Evolutionary conservation across 805 yeast genomes (phyloP).

Genomic region (Kodamaea jinghongensis): DNA sequence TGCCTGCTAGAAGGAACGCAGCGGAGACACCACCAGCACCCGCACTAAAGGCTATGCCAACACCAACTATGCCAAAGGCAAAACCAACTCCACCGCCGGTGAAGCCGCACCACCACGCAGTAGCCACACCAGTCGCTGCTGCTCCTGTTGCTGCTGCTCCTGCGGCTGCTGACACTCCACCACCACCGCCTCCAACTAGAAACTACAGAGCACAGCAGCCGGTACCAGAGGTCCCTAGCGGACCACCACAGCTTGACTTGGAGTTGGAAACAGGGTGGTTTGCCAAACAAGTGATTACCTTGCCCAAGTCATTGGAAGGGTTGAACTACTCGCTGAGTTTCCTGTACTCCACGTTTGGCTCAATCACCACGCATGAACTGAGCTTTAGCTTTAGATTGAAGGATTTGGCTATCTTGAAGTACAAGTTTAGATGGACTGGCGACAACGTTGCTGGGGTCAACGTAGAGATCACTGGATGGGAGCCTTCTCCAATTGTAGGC

Average conservation of each 20-base stretch:
- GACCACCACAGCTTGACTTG: conserved; percentile 39
- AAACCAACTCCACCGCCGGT: conserved; percentile 9
- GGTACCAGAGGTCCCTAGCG: conserved; percentile 18
- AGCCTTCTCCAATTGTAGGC: conserved; percentile 42
- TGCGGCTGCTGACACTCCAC: too few relatives aligned
- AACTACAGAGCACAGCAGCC: conserved; percentile 16
- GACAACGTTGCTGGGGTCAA: conserved; percentile 19
- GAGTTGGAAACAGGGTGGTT: conserved; percentile 49
- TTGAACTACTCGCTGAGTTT: conserved; percentile 25
- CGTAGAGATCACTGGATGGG: conserved; percentile 27
- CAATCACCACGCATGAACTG: conserved; percentile 18
- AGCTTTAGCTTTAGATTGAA: conserved; percentile 35
- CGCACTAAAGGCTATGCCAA: neutral
- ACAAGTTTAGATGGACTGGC: conserved; percentile 41
- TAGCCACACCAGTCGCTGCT: too few relatives aligned
- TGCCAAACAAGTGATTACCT: conserved; percentile 23
- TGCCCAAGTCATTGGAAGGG: conserved; percentile 41
- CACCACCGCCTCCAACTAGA: conserved; percentile 36
- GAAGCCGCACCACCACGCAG: conserved; percentile 8
- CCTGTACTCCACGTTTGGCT: conserved; percentile 6
- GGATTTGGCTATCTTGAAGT: conserved; percentile 40
- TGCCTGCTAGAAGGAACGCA: too few relatives aligned
- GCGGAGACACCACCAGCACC: conserved; percentile 1
- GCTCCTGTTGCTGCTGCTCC: too few relatives aligned
- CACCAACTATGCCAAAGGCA: conserved; percentile 10